A percentile compares a stretch with the other conserved stretches of the same genome.
Evolutionary conservation across 2,329 filamentous ascomycete genomes (phyloP).

Genomic region (Exophiala sideris): DNA sequence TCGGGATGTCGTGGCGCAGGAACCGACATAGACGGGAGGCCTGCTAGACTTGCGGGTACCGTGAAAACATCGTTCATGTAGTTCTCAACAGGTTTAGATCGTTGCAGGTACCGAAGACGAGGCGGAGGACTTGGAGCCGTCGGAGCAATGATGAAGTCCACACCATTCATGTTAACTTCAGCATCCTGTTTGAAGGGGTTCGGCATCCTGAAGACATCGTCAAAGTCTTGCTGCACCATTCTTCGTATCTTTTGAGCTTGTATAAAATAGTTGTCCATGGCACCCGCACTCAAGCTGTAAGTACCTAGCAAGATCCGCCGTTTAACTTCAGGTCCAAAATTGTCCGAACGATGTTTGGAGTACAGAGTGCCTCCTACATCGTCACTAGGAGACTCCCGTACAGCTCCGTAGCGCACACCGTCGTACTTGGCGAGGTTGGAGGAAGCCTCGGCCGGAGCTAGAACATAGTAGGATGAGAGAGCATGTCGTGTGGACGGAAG

Average conservation of each 20-base stretch:
- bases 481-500: constrained; percentile 81
- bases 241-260: constrained; percentile 85
- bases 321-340: constrained; percentile 81
- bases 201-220: constrained; percentile 65
- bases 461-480: constrained; percentile 88
- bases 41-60: constrained; percentile 88
- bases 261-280: constrained; percentile 94
- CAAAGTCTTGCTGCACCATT: constrained; percentile 81
- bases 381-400: constrained; percentile 37
- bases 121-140: constrained; percentile 79
- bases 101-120: constrained; percentile 54
- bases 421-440: constrained; percentile 98
- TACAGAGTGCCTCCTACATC: constrained; percentile 63
- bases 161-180: constrained; percentile 50
- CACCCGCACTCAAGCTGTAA: constrained; percentile 83
- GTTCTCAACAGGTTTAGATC: constrained; percentile 57
- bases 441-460: constrained; percentile 90
- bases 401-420: constrained; percentile 82
- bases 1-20: constrained; percentile 51
- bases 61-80: constrained; percentile 97
- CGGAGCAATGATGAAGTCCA: constrained; percentile 84
- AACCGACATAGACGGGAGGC: constrained; percentile 81
- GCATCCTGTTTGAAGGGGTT: constrained; percentile 59
- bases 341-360: constrained; percentile 66
- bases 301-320: constrained; percentile 83